Percentiles rank a stretch among this genome's conserved stretches.
These are phyloP conservation scores for Cryptosporidium ryanae DNA, from an alignment of 169 alveolate species.

Conservation along the genomic window DNA sequence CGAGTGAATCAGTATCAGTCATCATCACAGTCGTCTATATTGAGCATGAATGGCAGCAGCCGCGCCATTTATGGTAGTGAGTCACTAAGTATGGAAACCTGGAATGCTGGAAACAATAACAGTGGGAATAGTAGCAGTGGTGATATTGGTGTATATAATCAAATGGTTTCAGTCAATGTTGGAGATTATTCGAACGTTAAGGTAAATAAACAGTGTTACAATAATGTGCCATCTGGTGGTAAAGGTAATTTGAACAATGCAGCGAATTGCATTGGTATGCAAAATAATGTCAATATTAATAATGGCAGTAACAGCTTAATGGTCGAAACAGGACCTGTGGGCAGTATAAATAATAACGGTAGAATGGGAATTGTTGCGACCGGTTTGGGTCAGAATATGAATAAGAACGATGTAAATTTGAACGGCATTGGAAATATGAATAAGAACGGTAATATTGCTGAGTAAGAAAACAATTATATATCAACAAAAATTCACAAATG, in stretches of 20 bases:
- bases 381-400: no score
- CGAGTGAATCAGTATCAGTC: background rate
- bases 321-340: background rate
- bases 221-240: background rate
- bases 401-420: background rate
- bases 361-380: background rate
- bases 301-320: background rate
- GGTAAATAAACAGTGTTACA: background rate
- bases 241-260: background rate
- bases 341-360: background rate
- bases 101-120: no score
- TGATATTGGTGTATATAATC: no score
- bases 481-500: no score
- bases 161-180: no score
- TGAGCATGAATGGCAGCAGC: no score
- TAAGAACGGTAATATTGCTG: background rate
- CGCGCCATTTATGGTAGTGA: no score
- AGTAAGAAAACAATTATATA: no score
- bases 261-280: background rate
- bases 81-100: no score
- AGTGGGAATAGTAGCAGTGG: no score
- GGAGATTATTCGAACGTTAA: no score
- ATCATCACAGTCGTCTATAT: no score
- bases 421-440: background rate
- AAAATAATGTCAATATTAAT: background rate